phyloP scores from a whole-genome alignment of 306 rosid genomes.

The Prosopis cineraria region DNA sequence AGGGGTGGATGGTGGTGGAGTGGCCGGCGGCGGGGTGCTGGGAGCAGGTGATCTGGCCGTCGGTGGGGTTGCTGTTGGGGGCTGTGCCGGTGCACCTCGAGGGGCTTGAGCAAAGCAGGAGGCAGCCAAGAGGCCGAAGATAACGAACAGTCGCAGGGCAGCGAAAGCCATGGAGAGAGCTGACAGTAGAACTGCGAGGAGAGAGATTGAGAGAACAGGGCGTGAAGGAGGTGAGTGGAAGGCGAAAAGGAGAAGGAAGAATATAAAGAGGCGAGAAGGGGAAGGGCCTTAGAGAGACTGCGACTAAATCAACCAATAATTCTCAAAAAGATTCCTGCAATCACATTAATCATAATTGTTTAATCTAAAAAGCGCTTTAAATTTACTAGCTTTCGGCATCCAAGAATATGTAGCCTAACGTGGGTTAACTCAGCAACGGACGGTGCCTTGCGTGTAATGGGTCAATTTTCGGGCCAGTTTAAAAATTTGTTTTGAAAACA shows the following conservation, averaged over 20 bases:
- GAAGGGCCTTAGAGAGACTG: slow-evolving; percentile 11
- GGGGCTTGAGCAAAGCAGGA: slow-evolving; percentile 85
- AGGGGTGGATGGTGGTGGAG: not conserved
- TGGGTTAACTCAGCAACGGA: slow-evolving; percentile 4
- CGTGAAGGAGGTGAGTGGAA: not conserved
- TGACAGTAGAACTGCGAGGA: not conserved
- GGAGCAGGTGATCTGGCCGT: slow-evolving; percentile 31
- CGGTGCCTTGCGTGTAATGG: not conserved
- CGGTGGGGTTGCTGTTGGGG: slow-evolving; percentile 49
- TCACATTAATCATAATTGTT: not conserved
- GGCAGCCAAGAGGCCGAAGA: slow-evolving; percentile 66
- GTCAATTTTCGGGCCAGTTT: no score
- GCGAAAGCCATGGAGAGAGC: slow-evolving; percentile 45
- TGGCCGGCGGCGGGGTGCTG: slow-evolving; percentile 28
- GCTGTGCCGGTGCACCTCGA: slow-evolving; percentile 45
- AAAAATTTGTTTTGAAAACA: no score
- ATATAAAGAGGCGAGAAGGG: slow-evolving; percentile 32
- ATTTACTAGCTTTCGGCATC: no score
- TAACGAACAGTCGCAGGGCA: slow-evolving; percentile 46
- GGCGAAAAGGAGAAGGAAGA: slow-evolving; percentile 14
- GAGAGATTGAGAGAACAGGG: not conserved
- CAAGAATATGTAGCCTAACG: no score
- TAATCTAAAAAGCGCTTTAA: not conserved
- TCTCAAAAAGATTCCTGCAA: slow-evolving; percentile 37
- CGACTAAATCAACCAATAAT: slow-evolving; percentile 43